Conservation (phyloP, 164 flowering plant genomes). For the Cinnamomum micranthum region DNA sequence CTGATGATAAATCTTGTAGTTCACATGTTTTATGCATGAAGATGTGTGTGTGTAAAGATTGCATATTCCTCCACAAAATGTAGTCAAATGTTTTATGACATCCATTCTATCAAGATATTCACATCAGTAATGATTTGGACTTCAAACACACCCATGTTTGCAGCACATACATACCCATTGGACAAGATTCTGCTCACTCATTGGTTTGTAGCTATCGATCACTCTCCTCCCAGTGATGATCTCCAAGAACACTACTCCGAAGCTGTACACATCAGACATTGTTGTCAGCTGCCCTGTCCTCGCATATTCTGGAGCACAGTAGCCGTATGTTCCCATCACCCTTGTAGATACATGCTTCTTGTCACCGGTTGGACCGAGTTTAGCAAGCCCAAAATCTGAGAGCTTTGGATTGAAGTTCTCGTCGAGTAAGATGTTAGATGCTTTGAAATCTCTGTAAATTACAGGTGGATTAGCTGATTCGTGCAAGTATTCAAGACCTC, state of each 20-base stretch:
- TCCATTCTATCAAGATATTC: not conserved
- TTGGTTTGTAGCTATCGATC: conserved; percentile 60
- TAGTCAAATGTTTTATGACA: too few species aligned
- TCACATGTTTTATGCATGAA: too few species aligned
- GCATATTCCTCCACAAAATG: too few species aligned
- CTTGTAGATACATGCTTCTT: conserved; percentile 70
- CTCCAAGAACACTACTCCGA: conserved; percentile 88
- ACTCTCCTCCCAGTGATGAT: conserved; percentile 84
- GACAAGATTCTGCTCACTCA: conserved; percentile 66
- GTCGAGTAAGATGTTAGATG: conserved; percentile 72
- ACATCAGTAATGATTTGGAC: not conserved
- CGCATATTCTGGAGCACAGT: conserved; percentile 92
- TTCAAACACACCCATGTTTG: not conserved
- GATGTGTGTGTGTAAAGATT: too few species aligned
- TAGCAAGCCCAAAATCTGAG: conserved; percentile 93
- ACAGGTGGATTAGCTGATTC: conserved; percentile 76
- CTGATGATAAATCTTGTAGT: too few species aligned
- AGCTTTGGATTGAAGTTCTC: conserved; percentile 63
- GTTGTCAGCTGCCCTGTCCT: conserved; percentile 71
- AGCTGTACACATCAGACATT: conserved; percentile 88
- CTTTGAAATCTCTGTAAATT: conserved; percentile 80
- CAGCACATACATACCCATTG: conserved; percentile 51
- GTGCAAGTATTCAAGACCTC: conserved; percentile 81
- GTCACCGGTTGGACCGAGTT: conserved; percentile 78
- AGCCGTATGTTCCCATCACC: conserved; percentile 92